Evolutionary conservation across 257 asterid genomes (phyloP).

Genomic region (Solanum etuberosum): DNA sequence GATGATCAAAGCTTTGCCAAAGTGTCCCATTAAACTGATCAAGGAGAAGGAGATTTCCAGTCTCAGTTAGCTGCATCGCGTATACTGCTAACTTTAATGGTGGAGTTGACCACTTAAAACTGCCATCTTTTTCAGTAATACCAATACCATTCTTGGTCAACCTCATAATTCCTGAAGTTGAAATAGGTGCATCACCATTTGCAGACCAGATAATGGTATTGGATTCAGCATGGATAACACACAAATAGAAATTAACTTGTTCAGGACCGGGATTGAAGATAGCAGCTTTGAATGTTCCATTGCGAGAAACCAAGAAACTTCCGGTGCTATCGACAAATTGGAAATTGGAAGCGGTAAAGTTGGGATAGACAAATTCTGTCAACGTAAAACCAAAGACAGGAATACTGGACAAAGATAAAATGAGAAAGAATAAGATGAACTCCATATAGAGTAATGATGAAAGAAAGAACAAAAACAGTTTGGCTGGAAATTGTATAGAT

Average conservation of each 20-base stretch:
- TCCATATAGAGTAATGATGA: constrained; percentile 5
- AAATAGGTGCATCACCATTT: constrained; percentile 45
- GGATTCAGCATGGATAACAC: constrained; percentile 45
- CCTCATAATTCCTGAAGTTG: constrained; percentile 25
- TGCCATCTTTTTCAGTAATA: constrained; percentile 23
- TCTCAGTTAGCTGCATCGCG: constrained; percentile 32
- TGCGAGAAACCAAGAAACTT: constrained; percentile 42
- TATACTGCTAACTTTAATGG: constrained; percentile 9
- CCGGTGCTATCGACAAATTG: constrained; percentile 26
- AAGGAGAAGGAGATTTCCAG: constrained; percentile 56
- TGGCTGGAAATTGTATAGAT: background rate
- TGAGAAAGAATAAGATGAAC: constrained; percentile 16
- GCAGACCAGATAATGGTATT: constrained; percentile 62
- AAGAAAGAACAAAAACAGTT: constrained; percentile 4
- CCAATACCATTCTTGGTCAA: constrained; percentile 31
- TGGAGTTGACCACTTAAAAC: constrained; percentile 51
- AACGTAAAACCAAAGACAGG: constrained; percentile 7
- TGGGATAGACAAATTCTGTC: constrained; percentile 37
- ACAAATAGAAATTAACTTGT: constrained; percentile 32
- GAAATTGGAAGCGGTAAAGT: constrained; percentile 38
- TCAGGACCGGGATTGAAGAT: constrained; percentile 34
- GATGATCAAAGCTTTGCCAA: constrained; percentile 63
- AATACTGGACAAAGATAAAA: background rate
- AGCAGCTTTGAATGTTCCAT: constrained; percentile 48
- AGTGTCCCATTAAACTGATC: constrained; percentile 29